Evolutionary conservation across 2,329 filamentous ascomycete genomes (phyloP), one percentile per base, ranked within the genome.

Genomic region (Hypoxylon sp.): DNA sequence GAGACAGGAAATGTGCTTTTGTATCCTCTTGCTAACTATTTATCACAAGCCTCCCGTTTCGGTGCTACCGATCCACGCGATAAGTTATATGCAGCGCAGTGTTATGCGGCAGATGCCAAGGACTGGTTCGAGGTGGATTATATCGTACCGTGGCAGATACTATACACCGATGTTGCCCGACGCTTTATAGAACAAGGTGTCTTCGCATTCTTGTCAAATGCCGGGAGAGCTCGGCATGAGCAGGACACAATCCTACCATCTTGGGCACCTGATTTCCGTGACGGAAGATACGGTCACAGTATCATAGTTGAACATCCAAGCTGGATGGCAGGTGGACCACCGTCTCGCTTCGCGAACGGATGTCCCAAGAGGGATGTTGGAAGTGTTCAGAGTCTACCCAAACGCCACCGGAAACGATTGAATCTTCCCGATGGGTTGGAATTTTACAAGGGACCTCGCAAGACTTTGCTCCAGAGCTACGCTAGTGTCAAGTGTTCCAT

Each of bases 51-150:
- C 3, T 35, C 43, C 19, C 58, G 57, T 15, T 61, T 62, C 17
- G 59, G 57, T 4, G 60, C 60, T n/a, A 64, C 61, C 3, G 57
- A 64, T 32, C 57, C 61, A 7, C 54, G 61, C 19, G 61, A 64
- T 23, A 57, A 57, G 19, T 44, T 64, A 17, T 63, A 56, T 31
- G 56, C 62, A 3, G 46, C 62, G 37, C 51, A 55, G 11, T 61
- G 60, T 21, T 51, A 63, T 11, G 47, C 60, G 23, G 53, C 20
- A 5, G 51, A 64, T 16, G 43, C 54, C 7, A 11, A 37, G 11
- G 23, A 51, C 9, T 64, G 62, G 62, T 57, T 64, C 21, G 43
- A 61, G 5, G 49, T 63, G n/a, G 56, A 60, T 27, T 64, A 64
- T 29, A 30, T 41, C 5, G 21, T 63, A 2, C 62, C 62, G 2